Conservation (phyloP, 2,329 filamentous ascomycete genomes). For the Septoria linicola region DNA sequence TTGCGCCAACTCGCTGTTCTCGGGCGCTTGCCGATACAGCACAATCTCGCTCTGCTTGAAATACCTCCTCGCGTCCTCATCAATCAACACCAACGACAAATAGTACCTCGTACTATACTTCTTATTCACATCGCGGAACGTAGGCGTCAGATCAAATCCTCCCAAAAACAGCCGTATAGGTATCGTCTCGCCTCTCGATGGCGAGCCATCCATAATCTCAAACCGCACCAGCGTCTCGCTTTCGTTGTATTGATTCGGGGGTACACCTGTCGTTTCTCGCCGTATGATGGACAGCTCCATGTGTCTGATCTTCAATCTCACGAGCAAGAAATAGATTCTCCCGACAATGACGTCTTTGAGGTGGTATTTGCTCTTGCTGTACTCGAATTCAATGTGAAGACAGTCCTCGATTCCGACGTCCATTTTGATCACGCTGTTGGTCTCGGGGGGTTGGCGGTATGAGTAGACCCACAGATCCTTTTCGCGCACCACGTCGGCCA, state of each 20-base stretch:
- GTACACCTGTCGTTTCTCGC: constrained; percentile 90
- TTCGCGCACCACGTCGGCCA: constrained; percentile 97
- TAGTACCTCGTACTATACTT: constrained; percentile 99
- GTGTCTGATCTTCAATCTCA: constrained; percentile 98
- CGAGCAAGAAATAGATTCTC: constrained; percentile 95
- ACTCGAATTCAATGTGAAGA: constrained; percentile 98
- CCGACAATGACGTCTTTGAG: constrained; percentile 99
- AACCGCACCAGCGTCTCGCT: constrained; percentile 97
- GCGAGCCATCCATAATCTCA: constrained; percentile 99
- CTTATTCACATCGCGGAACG: constrained; percentile 99
- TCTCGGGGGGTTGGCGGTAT: constrained; percentile 96
- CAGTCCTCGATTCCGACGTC: constrained; percentile 99
- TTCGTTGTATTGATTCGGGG: constrained; percentile 99
- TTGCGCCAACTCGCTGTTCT: constrained; percentile 49
- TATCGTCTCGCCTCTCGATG: constrained; percentile 89
- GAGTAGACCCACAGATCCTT: constrained; percentile 99
- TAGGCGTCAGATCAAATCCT: constrained; percentile 95
- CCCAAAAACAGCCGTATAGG: constrained; percentile 95
- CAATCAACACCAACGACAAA: constrained; percentile 72
- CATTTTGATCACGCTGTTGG: constrained; percentile 99
- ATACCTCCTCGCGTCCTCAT: constrained; percentile 84
- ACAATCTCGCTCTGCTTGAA: constrained; percentile 99
- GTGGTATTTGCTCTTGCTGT: constrained; percentile 98
- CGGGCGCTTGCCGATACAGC: constrained; percentile 74
- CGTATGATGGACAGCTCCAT: constrained; percentile 99